Evolutionary conservation across 78 protist genomes (phyloP), one percentile per base, ranked within the genome.

Genomic region (Dictyostelium intermedium): DNA sequence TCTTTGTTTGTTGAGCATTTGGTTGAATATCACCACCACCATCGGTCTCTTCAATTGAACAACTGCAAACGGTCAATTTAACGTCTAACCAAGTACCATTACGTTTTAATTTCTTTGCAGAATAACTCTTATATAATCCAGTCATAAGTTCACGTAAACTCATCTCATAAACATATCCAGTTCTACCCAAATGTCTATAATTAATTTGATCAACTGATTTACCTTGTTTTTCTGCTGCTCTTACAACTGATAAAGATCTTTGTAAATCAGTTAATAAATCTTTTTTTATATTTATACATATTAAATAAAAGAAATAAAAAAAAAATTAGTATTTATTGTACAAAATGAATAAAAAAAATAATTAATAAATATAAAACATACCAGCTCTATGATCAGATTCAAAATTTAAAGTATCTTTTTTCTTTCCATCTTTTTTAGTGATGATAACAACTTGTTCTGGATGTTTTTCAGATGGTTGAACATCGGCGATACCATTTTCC

Each of bases 181-280:
- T 35, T 50, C 92, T 45, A 37, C 92, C 92, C n/a, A 86, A 53
- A 86, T 86, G 92, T 50, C 92, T 45, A 86, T 86, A 86, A 60
- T 86, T 86, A 30, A 86, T 56, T 34, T 73, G 83, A 60, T 86
- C 92, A n/a, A 86, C 23, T 86, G 92, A 35, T 76, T 86, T 86
- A 27, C 84, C 84, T 39, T 86, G 92, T 39, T 86, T 86, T 27
- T 86, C 92, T 35, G 92, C 92, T 76, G 92, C 92, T 77, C 92
- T 73, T 10, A 86, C 92, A 7, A 86, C 92, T n/a, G 92, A 63
- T 27, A 86, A 60, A 39, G 92, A 86, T 74, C 92, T 72, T 77
- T 86, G 92, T 53, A 86, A 77, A 77, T 86, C 92, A 11, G 92
- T 86, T 30, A 86, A 77, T 37, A 86, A 39, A 23, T 86, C 92